phyloP scores from a whole-genome alignment of 495 filamentous ascomycete genomes.

The Penicillium paxilli region DNA sequence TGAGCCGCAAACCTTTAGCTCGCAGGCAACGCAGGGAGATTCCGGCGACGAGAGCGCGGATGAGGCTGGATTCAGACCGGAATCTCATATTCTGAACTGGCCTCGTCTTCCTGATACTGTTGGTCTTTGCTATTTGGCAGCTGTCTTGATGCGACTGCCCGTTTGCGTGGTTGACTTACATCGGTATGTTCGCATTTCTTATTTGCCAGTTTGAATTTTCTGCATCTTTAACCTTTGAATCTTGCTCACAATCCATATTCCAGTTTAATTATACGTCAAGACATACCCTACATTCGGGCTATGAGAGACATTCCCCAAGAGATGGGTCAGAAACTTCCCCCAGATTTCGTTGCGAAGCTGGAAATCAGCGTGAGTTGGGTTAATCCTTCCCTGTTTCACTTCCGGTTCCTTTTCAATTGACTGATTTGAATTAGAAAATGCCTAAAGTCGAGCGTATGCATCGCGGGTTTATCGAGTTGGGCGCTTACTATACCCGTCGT shows the following conservation, averaged over 20 bases:
- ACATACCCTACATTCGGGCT: slow-evolving; percentile 47
- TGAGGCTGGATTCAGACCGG: slow-evolving; percentile 21
- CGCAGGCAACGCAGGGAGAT: slow-evolving; percentile 38
- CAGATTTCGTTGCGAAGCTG: slow-evolving; percentile 56
- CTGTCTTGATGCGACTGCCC: slow-evolving; percentile 62
- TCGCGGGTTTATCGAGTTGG: slow-evolving; percentile 56
- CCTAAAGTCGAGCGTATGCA: slow-evolving; percentile 62
- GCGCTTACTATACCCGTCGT: slow-evolving; percentile 61
- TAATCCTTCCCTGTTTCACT: not conserved
- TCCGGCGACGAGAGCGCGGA: slow-evolving; percentile 19
- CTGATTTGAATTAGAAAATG: slow-evolving; percentile 22
- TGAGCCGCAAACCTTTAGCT: slow-evolving; percentile 50
- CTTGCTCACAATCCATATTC: slow-evolving; percentile 12
- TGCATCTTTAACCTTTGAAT: too few relatives aligned
- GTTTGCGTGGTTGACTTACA: slow-evolving; percentile 63
- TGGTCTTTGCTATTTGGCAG: slow-evolving; percentile 66
- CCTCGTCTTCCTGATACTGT: slow-evolving; percentile 66
- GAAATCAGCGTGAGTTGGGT: slow-evolving; percentile 52
- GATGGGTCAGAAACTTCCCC: slow-evolving; percentile 63
- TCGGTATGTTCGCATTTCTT: slow-evolving; percentile 34
- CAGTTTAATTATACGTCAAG: slow-evolving; percentile 42
- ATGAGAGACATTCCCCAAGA: slow-evolving; percentile 58
- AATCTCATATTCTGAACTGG: slow-evolving; percentile 30
- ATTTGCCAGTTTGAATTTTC: slow-evolving; percentile 9
- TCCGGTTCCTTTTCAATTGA: slow-evolving; percentile 2